Percentiles rank a stretch among this genome's conserved stretches.
These are phyloP conservation scores for Pseudocercospora fuligena DNA, from an alignment of 2,329 filamentous ascomycete genomes.

Conservation along the genomic window DNA sequence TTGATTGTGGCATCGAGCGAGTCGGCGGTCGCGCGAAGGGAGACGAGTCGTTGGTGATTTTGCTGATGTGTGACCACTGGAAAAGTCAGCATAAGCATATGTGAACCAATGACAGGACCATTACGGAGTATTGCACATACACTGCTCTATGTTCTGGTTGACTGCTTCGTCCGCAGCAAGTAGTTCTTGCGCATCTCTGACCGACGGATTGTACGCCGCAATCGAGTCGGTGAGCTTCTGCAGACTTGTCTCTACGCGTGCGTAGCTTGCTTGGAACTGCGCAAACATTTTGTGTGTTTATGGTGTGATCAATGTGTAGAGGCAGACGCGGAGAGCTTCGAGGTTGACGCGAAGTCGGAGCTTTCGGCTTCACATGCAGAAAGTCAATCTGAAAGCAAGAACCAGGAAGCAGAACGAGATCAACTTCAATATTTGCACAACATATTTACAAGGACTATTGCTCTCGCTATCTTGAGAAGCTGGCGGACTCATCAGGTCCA, in stretches of 20 bases:
- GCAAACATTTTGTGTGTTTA: conserved; percentile 44
- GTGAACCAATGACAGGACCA: too few relatives aligned
- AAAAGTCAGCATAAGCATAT: neutral
- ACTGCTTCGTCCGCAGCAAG: conserved; percentile 72
- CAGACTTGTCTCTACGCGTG: conserved; percentile 57
- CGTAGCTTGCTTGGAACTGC: conserved; percentile 49
- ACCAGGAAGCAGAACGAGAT: neutral
- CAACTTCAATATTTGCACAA: neutral
- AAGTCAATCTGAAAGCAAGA: neutral
- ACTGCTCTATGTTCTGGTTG: conserved; percentile 66
- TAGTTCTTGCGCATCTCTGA: conserved; percentile 69
- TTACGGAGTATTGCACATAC: conserved; percentile 56
- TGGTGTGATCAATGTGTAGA: neutral
- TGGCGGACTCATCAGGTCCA: conserved; percentile 24
- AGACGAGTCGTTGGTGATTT: conserved; percentile 70
- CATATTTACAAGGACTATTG: neutral
- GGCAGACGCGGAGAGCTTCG: conserved; percentile 7
- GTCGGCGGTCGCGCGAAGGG: conserved; percentile 69
- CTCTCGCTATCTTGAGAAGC: neutral
- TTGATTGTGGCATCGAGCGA: conserved; percentile 74
- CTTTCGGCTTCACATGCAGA: conserved; percentile 11
- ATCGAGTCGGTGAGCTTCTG: conserved; percentile 77
- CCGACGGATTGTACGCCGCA: conserved; percentile 78
- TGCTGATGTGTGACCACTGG: conserved; percentile 74
- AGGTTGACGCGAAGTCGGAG: conserved; percentile 4